Base-by-base conservation (phyloP, 2,329 filamentous ascomycete genomes). In the Aspergillus pseudoterreus region DNA sequence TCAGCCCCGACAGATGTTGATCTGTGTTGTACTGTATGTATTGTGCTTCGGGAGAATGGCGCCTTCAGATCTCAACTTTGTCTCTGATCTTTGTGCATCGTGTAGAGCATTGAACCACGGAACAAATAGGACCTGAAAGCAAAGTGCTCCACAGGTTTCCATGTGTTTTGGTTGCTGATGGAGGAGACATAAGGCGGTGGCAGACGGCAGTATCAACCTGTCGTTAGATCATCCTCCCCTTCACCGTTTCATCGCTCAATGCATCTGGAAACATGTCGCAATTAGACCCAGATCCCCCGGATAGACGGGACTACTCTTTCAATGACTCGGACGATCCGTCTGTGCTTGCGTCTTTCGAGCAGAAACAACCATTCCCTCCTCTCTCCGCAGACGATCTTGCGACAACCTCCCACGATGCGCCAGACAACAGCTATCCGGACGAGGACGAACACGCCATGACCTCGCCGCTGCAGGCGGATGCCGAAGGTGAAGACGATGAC, bases 341-440 rank as follows among this genome's bases (percentile, higher is more conserved):
- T 3, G 39, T 42, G 6, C 21, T 57, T 2, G 45, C 58, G 9
- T 43, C 50, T n/a, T 62, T 61, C 15, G 65, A 69, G 27, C 53
- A 61, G n/a, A 68, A 69, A 22, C 67, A 69, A 52, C 67, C 67
- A 4, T 69, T 69, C 45, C 67, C 67, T 5, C 64, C 64, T 12
- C 55, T 69, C 24, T 56, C 61, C 4, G 47, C 60, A 3, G 62
- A 67, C 49, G 62, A 64, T 21, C 51, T 60, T n/a, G 57, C 57
- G 38, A 50, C 54, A 33, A 48, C 47, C 24, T 41, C 50, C 19
- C 50, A 55, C 33, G 51, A 51, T 45, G 42, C 50, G 32, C 55
- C 47, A 19, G 48, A 56, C 33, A 48, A 52, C 32, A 45, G 41
- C 38, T 64, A 58, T 22, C 49, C 54, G 10, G 60, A 62, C 24